Conservation (phyloP, 441 rosid species). For the Syzygium syzygioides region DNA sequence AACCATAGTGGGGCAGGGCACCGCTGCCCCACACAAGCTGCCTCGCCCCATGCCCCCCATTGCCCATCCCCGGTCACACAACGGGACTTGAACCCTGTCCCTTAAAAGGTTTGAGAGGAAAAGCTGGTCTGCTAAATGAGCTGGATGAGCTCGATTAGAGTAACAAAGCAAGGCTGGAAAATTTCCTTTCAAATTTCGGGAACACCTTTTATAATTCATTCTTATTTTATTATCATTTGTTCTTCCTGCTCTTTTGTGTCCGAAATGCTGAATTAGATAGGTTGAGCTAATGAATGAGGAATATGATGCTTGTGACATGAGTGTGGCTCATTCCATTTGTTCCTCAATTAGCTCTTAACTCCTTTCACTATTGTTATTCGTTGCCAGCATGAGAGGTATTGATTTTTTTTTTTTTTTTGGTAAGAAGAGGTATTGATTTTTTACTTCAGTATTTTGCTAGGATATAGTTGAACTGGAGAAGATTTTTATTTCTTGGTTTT, state of each 20-base stretch:
- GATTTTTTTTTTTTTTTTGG: too few species aligned
- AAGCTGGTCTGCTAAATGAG: not conserved
- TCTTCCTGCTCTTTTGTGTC: not conserved
- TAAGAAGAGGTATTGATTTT: not conserved
- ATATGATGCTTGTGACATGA: not conserved
- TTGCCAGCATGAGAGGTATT: not conserved
- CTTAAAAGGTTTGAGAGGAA: not conserved
- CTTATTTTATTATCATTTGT: not conserved
- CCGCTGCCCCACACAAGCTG: not conserved
- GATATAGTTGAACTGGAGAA: not conserved
- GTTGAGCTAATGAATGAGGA: not conserved
- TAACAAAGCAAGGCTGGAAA: not conserved
- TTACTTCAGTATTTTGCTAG: not conserved
- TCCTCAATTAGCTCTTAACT: not conserved
- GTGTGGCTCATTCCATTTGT: not conserved
- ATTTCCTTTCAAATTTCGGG: not conserved
- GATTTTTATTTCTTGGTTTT: not conserved
- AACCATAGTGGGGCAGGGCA: not conserved
- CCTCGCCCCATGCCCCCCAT: not conserved
- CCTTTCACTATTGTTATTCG: not conserved
- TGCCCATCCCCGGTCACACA: not conserved
- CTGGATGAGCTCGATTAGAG: not conserved
- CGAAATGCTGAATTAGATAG: not conserved
- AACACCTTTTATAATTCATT: not conserved
- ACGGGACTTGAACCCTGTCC: not conserved